These are phyloP conservation scores for Penicilliopsis zonata DNA, from an alignment of 495 filamentous ascomycete species.

Conservation along the genomic window DNA sequence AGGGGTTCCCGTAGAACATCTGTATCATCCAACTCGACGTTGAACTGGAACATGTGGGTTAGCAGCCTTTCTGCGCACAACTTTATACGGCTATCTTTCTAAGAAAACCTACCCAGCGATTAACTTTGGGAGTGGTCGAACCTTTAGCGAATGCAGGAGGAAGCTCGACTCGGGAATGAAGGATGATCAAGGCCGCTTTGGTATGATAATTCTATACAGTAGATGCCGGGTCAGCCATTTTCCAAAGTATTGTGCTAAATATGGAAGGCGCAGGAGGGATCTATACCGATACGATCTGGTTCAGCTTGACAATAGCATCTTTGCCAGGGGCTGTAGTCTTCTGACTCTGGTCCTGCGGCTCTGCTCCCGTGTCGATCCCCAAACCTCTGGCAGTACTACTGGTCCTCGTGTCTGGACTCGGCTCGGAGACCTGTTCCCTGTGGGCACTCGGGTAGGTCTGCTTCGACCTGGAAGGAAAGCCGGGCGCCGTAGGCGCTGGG, in stretches of 20 bases:
- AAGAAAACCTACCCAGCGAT: slow-evolving; percentile 79
- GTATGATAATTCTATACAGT: slow-evolving; percentile 68
- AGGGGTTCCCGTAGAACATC: slow-evolving; percentile 74
- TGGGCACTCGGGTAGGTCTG: slow-evolving; percentile 58
- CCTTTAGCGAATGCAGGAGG: slow-evolving; percentile 48
- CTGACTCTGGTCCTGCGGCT: slow-evolving; percentile 28
- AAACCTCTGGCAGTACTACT: slow-evolving; percentile 23
- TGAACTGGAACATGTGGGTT: slow-evolving; percentile 49
- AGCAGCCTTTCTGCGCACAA: slow-evolving; percentile 8
- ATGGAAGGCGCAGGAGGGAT: slow-evolving; percentile 1
- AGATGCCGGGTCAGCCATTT: slow-evolving; percentile 4
- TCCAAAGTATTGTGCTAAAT: not conserved
- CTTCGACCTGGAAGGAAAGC: slow-evolving; percentile 52
- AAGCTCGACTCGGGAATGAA: slow-evolving; percentile 64
- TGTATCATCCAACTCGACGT: slow-evolving; percentile 85
- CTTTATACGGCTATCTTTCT: not conserved
- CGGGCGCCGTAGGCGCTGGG: slow-evolving; percentile 52
- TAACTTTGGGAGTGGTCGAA: slow-evolving; percentile 51
- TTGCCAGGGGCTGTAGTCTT: slow-evolving; percentile 22
- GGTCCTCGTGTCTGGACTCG: slow-evolving; percentile 25
- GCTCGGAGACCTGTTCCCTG: slow-evolving; percentile 43
- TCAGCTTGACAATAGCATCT: slow-evolving; percentile 62
- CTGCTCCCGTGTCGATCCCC: slow-evolving; percentile 30
- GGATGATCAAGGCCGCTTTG: slow-evolving; percentile 77
- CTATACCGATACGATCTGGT: slow-evolving; percentile 81